phyloP scores from a whole-genome alignment of 139 green algal species.

The Coelastrella sp. region DNA sequence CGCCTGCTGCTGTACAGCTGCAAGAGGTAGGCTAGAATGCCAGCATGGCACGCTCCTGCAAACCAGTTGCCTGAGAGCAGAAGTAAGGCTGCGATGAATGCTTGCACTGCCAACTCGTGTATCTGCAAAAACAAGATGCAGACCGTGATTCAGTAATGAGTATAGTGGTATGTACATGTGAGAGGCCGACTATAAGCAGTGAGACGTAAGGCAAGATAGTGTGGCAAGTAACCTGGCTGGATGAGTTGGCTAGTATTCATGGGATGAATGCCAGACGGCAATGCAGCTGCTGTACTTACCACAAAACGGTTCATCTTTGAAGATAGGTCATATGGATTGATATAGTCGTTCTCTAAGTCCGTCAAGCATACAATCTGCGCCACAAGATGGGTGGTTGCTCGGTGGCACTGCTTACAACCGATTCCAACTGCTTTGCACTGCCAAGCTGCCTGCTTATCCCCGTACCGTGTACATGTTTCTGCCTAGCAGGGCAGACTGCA shows the following conservation, averaged over 20 bases:
- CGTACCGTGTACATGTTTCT: slow-evolving; percentile 75
- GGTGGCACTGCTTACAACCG: no score
- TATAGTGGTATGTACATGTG: no score
- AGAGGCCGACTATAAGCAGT: no score
- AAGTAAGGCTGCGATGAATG: slow-evolving; percentile 59
- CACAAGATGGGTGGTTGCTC: not conserved
- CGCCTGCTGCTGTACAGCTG: slow-evolving; percentile 38
- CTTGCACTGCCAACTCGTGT: slow-evolving; percentile 64
- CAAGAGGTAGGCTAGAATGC: slow-evolving; percentile 60
- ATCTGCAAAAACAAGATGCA: slow-evolving; percentile 53
- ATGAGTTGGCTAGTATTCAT: no score
- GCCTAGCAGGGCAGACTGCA: slow-evolving; percentile 74
- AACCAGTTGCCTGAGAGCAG: slow-evolving; percentile 75
- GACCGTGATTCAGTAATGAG: no score
- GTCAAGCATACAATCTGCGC: slow-evolving; percentile 83
- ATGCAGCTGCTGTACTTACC: slow-evolving; percentile 52
- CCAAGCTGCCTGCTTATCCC: not conserved
- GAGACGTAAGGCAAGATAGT: no score
- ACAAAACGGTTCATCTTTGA: slow-evolving; percentile 79
- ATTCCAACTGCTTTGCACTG: no score
- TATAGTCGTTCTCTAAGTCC: slow-evolving; percentile 89
- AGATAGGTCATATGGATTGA: slow-evolving; percentile 89
- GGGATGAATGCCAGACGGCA: no score
- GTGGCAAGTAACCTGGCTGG: no score
- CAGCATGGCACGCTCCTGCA: slow-evolving; percentile 50